phyloP scores from a whole-genome alignment of 2,329 filamentous ascomycete genomes.

The Hymenotorrendiella dingleyae region DNA sequence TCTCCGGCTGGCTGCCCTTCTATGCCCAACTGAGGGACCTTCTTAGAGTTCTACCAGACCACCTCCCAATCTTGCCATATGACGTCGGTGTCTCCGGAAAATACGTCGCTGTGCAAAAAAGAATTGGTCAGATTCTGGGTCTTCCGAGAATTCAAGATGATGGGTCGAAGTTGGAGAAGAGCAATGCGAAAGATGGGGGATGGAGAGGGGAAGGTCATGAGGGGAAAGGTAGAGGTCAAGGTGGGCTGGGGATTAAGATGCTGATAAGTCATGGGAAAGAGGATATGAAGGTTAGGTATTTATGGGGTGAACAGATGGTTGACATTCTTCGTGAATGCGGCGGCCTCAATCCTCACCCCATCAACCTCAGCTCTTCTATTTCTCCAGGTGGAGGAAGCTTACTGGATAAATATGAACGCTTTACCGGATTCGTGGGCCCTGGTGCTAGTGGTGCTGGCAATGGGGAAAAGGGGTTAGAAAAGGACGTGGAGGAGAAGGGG shows the following conservation, averaged over 20 bases:
- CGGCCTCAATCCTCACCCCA: too few relatives aligned
- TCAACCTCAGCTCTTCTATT: too few relatives aligned
- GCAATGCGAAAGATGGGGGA: too few relatives aligned
- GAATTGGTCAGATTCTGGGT: neutral
- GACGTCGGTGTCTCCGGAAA: neutral
- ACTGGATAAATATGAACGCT: too few relatives aligned
- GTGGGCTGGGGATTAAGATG: neutral
- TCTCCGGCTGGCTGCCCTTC: constrained; percentile 27
- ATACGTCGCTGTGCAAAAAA: neutral
- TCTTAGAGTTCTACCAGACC: too few relatives aligned
- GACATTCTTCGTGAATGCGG: too few relatives aligned
- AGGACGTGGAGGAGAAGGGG: neutral
- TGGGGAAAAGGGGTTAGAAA: constrained; percentile 5
- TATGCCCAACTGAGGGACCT: too few relatives aligned
- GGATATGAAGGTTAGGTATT: constrained; percentile 20
- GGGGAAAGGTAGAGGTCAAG: neutral
- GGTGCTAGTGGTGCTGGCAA: too few relatives aligned
- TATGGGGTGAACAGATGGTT: constrained; percentile 22
- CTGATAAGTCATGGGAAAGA: constrained; percentile 17
- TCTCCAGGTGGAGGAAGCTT: too few relatives aligned
- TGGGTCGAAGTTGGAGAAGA: too few relatives aligned
- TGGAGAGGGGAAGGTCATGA: neutral
- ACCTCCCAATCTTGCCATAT: constrained; percentile 7
- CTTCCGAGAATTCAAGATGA: too few relatives aligned
- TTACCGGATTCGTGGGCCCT: too few relatives aligned